Evolutionary conservation across 495 filamentous ascomycete genomes (phyloP), one percentile per base, ranked within the genome.

Genomic region (Talaromyces ruber): DNA sequence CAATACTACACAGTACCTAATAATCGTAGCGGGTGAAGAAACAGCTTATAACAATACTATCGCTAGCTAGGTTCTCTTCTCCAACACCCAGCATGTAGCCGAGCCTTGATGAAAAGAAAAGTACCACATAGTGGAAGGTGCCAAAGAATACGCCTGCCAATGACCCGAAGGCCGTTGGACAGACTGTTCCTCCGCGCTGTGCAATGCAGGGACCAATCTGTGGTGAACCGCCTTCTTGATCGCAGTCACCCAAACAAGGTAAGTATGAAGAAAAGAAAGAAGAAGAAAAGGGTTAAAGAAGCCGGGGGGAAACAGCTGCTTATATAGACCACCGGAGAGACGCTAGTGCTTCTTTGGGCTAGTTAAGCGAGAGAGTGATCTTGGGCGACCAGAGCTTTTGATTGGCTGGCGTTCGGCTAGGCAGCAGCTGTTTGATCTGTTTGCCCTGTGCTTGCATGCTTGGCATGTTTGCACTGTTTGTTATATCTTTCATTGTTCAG

Each of bases 71-170:
- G n/a, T 12, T 2, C 71, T 75, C 78, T 82, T 82, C 81, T 83
- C 78, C 81, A 80, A 76, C 29, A 54, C 71, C 67, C 65, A 66
- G 74, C 78, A 65, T 67, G 30, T 76, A 73, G 78, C 79, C 60
- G 68, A 66, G 69, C 62, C 6, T 74, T 74, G 73, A 84, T 81
- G 79, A 84, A 84, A 84, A 84, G 39, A 37, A 59, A n/a, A 22
- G 22, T 60, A 64, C 65, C 65, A 74, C 65, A 60, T 62, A 63
- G 57, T 68, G 72, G 71, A 70, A 67, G 67, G 80, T 79, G 86
- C 77, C 83, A 86, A 87, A 87, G 85, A 86, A 87, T 87, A 68
- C 83, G 81, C 82, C 79, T 80, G 77, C 80, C 78, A 81, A 76
- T 79, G 79, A 78, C 80, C 84, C 81, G 82, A 84, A 85, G 74